Evolutionary conservation across 2,329 filamentous ascomycete species (phyloP).

Genomic region (Sphaerulina populicola): DNA sequence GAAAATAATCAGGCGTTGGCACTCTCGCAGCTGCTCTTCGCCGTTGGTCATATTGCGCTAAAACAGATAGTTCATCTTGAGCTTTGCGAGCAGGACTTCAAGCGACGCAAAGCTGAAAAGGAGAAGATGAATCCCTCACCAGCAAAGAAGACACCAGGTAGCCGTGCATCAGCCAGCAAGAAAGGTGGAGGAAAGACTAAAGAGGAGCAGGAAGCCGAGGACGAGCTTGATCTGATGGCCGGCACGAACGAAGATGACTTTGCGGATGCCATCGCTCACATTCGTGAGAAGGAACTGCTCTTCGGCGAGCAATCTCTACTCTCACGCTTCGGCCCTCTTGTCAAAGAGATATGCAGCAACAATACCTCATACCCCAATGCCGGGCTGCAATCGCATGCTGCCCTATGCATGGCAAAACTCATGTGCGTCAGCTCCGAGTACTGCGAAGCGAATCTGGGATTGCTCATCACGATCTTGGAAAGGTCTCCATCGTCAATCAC

Average conservation of each 20-base stretch:
- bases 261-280: constrained; percentile 74
- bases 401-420: constrained; percentile 88
- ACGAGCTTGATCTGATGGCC: constrained; percentile 92
- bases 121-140: constrained; percentile 51
- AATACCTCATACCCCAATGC: constrained; percentile 87
- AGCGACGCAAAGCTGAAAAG: constrained; percentile 85
- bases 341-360: constrained; percentile 87
- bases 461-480: constrained; percentile 97
- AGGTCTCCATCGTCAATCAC: constrained; percentile 86
- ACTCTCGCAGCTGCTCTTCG: constrained; percentile 84
- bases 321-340: constrained; percentile 82
- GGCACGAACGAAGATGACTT: constrained; percentile 94
- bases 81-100: constrained; percentile 95
- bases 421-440: constrained; percentile 98
- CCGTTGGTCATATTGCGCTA: constrained; percentile 92
- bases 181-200: constrained; percentile 41
- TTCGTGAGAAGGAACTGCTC: constrained; percentile 74
- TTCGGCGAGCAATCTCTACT: constrained; percentile 77
- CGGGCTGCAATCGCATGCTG: constrained; percentile 84
- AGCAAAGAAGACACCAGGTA: constrained; percentile 25
- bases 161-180: constrained; percentile 32
- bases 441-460: constrained; percentile 82
- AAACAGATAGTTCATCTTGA: constrained; percentile 99
- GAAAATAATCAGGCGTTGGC: constrained; percentile 48
- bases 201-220: constrained; percentile 56